Conservation (phyloP, 2,329 filamentous ascomycete genomes). For the Thelonectria rubi region DNA sequence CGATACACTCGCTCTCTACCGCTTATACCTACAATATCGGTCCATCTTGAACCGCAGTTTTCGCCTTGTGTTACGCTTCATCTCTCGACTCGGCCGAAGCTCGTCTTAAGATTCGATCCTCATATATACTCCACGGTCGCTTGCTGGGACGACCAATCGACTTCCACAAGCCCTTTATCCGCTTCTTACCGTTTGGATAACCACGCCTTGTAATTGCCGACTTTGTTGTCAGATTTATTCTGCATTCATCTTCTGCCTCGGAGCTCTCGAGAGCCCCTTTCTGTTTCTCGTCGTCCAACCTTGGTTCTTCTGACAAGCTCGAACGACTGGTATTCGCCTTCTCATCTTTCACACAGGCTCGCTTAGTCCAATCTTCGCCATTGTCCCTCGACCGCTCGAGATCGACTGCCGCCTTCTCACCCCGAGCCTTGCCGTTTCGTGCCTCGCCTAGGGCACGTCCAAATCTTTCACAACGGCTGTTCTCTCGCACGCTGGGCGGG, state of each 20-base stretch:
- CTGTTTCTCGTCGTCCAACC: constrained; percentile 17
- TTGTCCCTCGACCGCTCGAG: constrained; percentile 27
- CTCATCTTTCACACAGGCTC: constrained; percentile 9
- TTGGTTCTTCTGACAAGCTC: constrained; percentile 19
- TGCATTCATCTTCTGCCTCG: constrained; percentile 36
- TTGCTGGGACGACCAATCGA: constrained; percentile 38
- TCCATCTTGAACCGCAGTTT: constrained; percentile 30
- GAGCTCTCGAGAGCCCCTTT: constrained; percentile 27
- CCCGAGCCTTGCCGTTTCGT: constrained; percentile 33
- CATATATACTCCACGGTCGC: constrained; percentile 40
- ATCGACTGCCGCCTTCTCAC: constrained; percentile 23
- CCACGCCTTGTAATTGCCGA: constrained; percentile 36
- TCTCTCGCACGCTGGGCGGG: constrained; percentile 79
- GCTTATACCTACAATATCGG: constrained; percentile 24
- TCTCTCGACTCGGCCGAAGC: constrained; percentile 37
- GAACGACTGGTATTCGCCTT: constrained; percentile 15
- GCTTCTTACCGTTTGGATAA: constrained; percentile 35
- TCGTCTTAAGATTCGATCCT: constrained; percentile 38
- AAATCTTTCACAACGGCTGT: constrained; percentile 80
- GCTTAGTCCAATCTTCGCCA: constrained; percentile 9
- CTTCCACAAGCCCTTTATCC: constrained; percentile 28
- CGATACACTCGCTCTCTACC: constrained; percentile 41
- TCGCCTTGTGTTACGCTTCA: constrained; percentile 28
- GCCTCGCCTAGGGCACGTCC: constrained; percentile 58
- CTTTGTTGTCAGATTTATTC: constrained; percentile 33